These are phyloP conservation scores for Tolypocladium guangdongense DNA, from an alignment of 2,329 filamentous ascomycete genomes.

Conservation along the genomic window DNA sequence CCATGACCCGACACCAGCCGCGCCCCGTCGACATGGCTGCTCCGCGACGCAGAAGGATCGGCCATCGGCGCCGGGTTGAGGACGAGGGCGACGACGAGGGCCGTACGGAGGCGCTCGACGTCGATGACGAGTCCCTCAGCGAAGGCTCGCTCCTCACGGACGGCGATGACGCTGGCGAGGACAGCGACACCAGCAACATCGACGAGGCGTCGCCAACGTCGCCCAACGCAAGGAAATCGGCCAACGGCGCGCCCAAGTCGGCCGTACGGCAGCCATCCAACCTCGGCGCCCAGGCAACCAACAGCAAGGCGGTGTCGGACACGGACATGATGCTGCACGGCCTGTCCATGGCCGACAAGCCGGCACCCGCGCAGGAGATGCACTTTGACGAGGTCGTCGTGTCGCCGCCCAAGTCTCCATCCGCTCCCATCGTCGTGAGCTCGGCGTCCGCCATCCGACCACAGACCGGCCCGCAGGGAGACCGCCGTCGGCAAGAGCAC, in stretches of 20 bases:
- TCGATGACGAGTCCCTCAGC: constrained; percentile 55
- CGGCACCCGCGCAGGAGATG: constrained; percentile 30
- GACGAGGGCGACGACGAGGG: constrained; percentile 62
- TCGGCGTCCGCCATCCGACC: constrained; percentile 35
- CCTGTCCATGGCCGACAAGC: constrained; percentile 32
- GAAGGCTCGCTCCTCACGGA: constrained; percentile 54
- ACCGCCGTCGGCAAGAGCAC: constrained; percentile 71
- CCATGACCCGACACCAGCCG: constrained; percentile 4
- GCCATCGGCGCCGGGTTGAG: constrained; percentile 56
- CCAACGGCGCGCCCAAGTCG: constrained; percentile 30
- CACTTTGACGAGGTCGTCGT: constrained; percentile 33
- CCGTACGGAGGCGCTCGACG: constrained; percentile 41
- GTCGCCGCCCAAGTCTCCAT: constrained; percentile 28
- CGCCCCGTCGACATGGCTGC: constrained; percentile 21
- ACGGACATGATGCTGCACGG: constrained; percentile 50
- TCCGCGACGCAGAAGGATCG: constrained; percentile 54
- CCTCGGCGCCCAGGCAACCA: constrained; percentile 23
- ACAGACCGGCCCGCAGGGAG: constrained; percentile 47
- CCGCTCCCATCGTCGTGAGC: constrained; percentile 43
- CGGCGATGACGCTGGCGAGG: constrained; percentile 46
- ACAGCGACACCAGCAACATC: constrained; percentile 54
- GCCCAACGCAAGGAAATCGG: constrained; percentile 27
- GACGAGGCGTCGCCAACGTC: constrained; percentile 44
- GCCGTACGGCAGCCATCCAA: constrained; percentile 19
- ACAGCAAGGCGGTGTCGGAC: constrained; percentile 31